Percentiles rank a stretch among this genome's conserved stretches.
These are phyloP conservation scores for Phialemonium atrogriseum DNA, from an alignment of 2,329 filamentous ascomycete species.

Conservation along the genomic window DNA sequence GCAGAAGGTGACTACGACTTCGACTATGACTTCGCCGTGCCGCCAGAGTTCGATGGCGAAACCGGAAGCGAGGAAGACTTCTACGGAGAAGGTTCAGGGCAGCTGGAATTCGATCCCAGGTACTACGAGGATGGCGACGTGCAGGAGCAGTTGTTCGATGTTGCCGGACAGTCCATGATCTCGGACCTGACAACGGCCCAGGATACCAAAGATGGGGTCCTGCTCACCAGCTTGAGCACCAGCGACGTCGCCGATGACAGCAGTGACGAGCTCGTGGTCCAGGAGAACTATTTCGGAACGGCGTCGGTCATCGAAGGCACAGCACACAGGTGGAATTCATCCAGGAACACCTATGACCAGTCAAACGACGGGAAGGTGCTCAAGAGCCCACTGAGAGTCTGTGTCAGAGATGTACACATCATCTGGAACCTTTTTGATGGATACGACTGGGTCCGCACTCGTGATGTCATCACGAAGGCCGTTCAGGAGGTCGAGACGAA, in stretches of 20 bases:
- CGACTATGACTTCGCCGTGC: conserved; percentile 53
- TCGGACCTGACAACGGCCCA: conserved; percentile 30
- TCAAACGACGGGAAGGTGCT: conserved; percentile 53
- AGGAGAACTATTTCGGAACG: conserved; percentile 69
- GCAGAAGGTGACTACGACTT: conserved; percentile 54
- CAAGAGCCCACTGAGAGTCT: conserved; percentile 65
- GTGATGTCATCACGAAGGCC: conserved; percentile 77
- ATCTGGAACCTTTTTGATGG: conserved; percentile 99
- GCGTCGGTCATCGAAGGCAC: conserved; percentile 53
- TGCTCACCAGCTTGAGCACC: conserved; percentile 31
- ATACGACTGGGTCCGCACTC: conserved; percentile 88
- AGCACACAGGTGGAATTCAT: conserved; percentile 74
- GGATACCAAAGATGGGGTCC: conserved; percentile 36
- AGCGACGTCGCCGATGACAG: conserved; percentile 40
- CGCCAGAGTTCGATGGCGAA: conserved; percentile 33
- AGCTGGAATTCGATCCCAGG: conserved; percentile 33
- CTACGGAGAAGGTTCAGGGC: conserved; percentile 12
- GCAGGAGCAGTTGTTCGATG: conserved; percentile 41
- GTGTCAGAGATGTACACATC: conserved; percentile 77
- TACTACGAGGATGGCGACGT: conserved; percentile 36
- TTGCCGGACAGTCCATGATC: conserved; percentile 26
- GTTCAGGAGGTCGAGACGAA: conserved; percentile 81
- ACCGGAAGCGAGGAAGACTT: conserved; percentile 17
- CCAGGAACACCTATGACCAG: conserved; percentile 64
- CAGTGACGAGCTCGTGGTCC: conserved; percentile 53